Evolutionary conservation across 805 yeast genomes (phyloP).

Genomic region (Myxozyma neotropica): DNA sequence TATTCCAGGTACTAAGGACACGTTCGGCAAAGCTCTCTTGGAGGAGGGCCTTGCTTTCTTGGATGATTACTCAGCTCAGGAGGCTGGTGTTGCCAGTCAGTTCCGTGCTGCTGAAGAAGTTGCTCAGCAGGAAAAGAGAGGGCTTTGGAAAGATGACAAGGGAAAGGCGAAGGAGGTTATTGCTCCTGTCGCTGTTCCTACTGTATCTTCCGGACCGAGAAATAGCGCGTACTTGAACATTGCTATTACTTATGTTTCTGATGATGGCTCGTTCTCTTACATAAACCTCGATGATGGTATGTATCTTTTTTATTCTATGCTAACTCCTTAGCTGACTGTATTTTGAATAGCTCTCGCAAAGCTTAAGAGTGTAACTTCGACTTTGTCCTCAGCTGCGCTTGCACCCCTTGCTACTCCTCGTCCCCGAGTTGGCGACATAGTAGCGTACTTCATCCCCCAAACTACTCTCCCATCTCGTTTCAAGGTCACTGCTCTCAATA

Average conservation of each 20-base stretch:
- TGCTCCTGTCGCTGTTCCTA: slow-evolving; percentile 29
- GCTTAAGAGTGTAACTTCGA: slow-evolving; percentile 12
- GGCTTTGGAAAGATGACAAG: slow-evolving; percentile 69
- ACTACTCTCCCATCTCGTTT: slow-evolving; percentile 23
- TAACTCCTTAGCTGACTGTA: not conserved
- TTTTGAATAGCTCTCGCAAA: slow-evolving; percentile 11
- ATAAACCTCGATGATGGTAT: slow-evolving; percentile 23
- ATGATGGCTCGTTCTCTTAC: slow-evolving; percentile 37
- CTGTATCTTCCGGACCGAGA: slow-evolving; percentile 23
- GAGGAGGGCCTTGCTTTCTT: slow-evolving; percentile 64
- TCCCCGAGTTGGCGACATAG: slow-evolving; percentile 28
- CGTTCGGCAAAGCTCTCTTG: slow-evolving; percentile 56
- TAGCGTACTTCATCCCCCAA: slow-evolving; percentile 18
- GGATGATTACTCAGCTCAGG: slow-evolving; percentile 66
- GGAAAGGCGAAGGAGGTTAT: slow-evolving; percentile 43
- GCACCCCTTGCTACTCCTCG: slow-evolving; percentile 5
- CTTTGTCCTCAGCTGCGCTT: slow-evolving; percentile 13
- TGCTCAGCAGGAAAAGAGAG: slow-evolving; percentile 59
- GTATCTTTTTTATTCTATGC: not conserved
- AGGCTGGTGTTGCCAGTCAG: slow-evolving; percentile 55
- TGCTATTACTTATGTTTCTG: slow-evolving; percentile 39
- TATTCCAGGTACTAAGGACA: slow-evolving; percentile 44
- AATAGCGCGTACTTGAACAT: slow-evolving; percentile 43
- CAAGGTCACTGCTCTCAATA: slow-evolving; percentile 22
- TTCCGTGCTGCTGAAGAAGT: slow-evolving; percentile 62